Percentiles rank a stretch among this genome's conserved stretches.
phyloP scores from a whole-genome alignment of 805 yeast species.

The Monosporozyma solicola region DNA sequence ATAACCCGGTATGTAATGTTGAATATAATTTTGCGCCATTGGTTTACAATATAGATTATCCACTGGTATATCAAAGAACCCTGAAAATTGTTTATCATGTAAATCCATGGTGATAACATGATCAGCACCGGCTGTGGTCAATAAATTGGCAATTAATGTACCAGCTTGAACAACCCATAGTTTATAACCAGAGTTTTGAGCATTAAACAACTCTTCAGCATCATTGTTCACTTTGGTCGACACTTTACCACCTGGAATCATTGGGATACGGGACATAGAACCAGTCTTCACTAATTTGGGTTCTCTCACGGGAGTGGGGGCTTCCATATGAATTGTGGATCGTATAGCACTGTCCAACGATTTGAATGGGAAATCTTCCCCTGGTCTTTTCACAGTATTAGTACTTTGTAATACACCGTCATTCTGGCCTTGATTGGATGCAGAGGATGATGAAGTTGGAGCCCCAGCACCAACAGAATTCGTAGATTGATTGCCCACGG shows the following conservation, averaged over 20 bases:
- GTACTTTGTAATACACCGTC: not conserved
- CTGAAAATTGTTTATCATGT: slow-evolving; percentile 97
- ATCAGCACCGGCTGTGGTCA: slow-evolving; percentile 92
- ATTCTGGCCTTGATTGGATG: not conserved
- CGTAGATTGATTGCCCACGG: not conserved
- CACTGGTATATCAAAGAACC: slow-evolving; percentile 92
- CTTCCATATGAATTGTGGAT: slow-evolving; percentile 11
- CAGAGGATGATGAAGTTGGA: slow-evolving; percentile 20
- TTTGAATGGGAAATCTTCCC: slow-evolving; percentile 14
- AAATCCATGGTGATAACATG: slow-evolving; percentile 95
- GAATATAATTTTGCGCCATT: slow-evolving; percentile 74
- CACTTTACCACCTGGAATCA: slow-evolving; percentile 30
- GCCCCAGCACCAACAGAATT: not conserved
- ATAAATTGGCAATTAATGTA: slow-evolving; percentile 75
- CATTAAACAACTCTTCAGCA: slow-evolving; percentile 31
- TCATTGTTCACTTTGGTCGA: slow-evolving; percentile 17
- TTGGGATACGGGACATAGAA: slow-evolving; percentile 26
- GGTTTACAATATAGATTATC: slow-evolving; percentile 90
- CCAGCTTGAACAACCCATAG: slow-evolving; percentile 97
- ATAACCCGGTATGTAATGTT: slow-evolving; percentile 66
- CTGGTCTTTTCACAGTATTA: slow-evolving; percentile 12
- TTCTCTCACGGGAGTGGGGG: slow-evolving; percentile 8
- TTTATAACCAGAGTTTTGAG: slow-evolving; percentile 60
- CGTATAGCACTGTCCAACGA: slow-evolving; percentile 15
- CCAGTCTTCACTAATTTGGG: not conserved